These are phyloP conservation scores for Tilletia walkeri DNA, from an alignment of 1,284 basidiomycete species.

Conservation along the genomic window DNA sequence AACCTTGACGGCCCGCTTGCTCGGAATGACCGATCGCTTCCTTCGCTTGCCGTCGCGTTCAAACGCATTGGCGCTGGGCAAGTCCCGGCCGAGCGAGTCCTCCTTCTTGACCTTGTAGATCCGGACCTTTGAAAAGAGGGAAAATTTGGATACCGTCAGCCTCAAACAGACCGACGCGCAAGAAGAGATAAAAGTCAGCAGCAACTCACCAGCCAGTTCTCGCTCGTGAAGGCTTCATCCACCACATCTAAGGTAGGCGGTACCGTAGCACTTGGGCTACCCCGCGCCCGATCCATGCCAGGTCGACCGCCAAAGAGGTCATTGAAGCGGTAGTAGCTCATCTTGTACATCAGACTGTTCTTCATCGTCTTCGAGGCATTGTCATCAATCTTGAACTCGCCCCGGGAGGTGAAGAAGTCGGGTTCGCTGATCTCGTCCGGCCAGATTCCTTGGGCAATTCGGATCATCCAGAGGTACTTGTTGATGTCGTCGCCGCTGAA, in stretches of 20 bases:
- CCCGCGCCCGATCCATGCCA: conserved; percentile 48
- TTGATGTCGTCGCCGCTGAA: conserved; percentile 99
- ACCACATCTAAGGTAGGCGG: conserved; percentile 46
- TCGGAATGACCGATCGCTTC: conserved; percentile 57
- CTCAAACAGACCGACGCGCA: background rate
- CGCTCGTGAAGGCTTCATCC: conserved; percentile 54
- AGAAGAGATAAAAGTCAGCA: conserved; percentile 16
- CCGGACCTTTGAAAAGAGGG: conserved; percentile 64
- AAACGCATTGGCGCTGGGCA: conserved; percentile 71
- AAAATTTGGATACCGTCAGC: background rate
- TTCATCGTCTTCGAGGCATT: conserved; percentile 84
- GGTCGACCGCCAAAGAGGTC: conserved; percentile 57
- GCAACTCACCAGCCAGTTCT: conserved; percentile 38
- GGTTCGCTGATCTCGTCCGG: conserved; percentile 94
- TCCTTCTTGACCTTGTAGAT: conserved; percentile 97
- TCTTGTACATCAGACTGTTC: conserved; percentile 77
- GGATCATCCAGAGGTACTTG: conserved; percentile 85
- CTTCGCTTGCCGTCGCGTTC: conserved; percentile 74
- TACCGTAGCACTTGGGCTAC: conserved; percentile 33
- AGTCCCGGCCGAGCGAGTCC: conserved; percentile 80
- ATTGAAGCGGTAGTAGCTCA: conserved; percentile 54
- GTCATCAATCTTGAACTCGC: conserved; percentile 92
- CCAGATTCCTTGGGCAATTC: conserved; percentile 92
- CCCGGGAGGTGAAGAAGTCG: conserved; percentile 88
- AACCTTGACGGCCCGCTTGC: background rate